These are phyloP conservation scores for Dittrichia graveolens DNA, from an alignment of 129 eudicot genomes.

Conservation along the genomic window DNA sequence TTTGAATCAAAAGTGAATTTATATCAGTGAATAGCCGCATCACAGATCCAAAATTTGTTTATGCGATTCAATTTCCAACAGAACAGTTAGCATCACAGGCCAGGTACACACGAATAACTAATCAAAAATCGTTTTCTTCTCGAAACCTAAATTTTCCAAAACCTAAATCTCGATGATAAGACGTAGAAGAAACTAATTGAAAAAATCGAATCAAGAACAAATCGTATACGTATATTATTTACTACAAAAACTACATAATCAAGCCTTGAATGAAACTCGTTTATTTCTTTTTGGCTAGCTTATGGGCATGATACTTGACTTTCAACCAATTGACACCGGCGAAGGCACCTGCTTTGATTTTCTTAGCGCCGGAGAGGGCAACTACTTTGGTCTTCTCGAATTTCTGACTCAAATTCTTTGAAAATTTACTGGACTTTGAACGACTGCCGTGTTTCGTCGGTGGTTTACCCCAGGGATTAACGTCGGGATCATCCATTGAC, in stretches of 20 bases:
- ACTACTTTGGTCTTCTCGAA: slow-evolving; percentile 36
- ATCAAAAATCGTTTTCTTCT: neutral
- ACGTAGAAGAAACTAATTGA: no score
- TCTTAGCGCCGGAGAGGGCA: slow-evolving; percentile 27
- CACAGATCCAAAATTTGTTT: neutral
- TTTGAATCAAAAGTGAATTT: no score
- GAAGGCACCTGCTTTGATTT: slow-evolving; percentile 38
- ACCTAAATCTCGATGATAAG: neutral
- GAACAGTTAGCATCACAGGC: neutral
- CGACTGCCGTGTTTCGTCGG: slow-evolving; percentile 20
- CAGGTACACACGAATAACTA: neutral
- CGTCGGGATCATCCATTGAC: slow-evolving; percentile 31
- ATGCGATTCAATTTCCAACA: slow-evolving; percentile 7
- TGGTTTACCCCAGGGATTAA: slow-evolving; percentile 43
- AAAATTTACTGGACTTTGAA: slow-evolving; percentile 25
- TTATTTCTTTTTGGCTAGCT: slow-evolving; percentile 40
- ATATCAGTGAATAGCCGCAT: no score
- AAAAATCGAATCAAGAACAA: neutral
- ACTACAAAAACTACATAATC: neutral
- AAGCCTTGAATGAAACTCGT: neutral
- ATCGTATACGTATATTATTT: slow-evolving; percentile 11
- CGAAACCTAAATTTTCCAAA: neutral
- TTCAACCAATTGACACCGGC: slow-evolving; percentile 40
- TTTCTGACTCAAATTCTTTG: slow-evolving; percentile 32
- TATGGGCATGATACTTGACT: slow-evolving; percentile 35